Base-by-base conservation (phyloP, 2,329 filamentous ascomycete species). In the Trichoderma simmonsii region DNA sequence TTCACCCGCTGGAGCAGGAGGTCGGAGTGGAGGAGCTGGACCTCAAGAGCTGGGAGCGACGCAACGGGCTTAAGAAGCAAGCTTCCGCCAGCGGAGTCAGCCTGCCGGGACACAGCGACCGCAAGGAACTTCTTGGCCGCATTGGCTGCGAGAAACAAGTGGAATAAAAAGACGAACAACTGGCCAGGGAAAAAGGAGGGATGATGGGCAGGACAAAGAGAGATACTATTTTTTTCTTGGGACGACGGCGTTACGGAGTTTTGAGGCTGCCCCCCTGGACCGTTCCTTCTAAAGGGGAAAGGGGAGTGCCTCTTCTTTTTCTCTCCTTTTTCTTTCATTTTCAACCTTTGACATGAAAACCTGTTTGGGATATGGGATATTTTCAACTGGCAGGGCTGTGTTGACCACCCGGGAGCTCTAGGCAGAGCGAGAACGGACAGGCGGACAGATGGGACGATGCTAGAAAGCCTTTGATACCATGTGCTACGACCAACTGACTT, bases 111-210 rank as follows among this genome's bases (percentile, higher is more conserved):
- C 90, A 92, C 80, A 91, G 90, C 76, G 92, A 93, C 80, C 88
- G 91, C 76, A 96, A 95, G 84, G 93, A 95, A 80, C 84, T 96
- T 75, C 85, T 96, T 68, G 92, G 92, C 59, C 86, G 93, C 68
- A 96, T 96, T 78, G 93, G 93, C 63, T 96, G 93, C 80, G 92
- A 94, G 81, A 94, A 94, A 85, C 91, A 89, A 78, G 85, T 89
- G 70, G 87, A 89, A 24, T 83, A n/a, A 77, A 77, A 64, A 21
- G 48, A 24, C 21, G 48, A 54, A 62, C 36, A 43, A n/a, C 60
- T 43, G 57, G 71, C 15, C 34, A 11, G 21, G 34, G 21, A 54
- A 28, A 34, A 18, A 18, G 14, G 39, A 43, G 15, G 51, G 51
- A 26, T 24, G 30, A 57, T 15, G 30, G 57, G 57, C 57, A 32